These are phyloP conservation scores for Fraxinus albicans DNA, from an alignment of 305 asterid species.

Conservation along the genomic window DNA sequence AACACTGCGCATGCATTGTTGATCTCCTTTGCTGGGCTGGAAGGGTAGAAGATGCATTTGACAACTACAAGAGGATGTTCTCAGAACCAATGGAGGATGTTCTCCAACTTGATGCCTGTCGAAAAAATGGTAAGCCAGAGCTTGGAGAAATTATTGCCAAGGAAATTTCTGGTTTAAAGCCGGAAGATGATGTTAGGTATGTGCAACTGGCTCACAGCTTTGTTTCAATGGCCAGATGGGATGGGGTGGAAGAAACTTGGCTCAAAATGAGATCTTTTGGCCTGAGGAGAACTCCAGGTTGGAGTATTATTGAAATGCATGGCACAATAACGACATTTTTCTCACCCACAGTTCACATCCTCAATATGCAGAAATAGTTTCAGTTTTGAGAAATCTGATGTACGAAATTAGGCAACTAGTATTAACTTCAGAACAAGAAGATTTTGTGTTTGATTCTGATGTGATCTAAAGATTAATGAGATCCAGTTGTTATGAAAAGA, in stretches of 20 bases:
- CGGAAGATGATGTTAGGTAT: constrained; percentile 67
- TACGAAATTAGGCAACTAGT: constrained; percentile 39
- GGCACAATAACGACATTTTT: constrained; percentile 63
- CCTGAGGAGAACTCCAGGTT: constrained; percentile 66
- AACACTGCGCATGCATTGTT: constrained; percentile 70
- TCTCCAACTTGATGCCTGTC: constrained; percentile 68
- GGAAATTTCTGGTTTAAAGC: constrained; percentile 51
- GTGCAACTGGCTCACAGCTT: constrained; percentile 80
- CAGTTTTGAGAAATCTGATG: constrained; percentile 42
- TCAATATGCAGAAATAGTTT: constrained; percentile 44
- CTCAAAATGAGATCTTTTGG: constrained; percentile 75
- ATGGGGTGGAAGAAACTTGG: constrained; percentile 78
- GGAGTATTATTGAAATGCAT: constrained; percentile 77
- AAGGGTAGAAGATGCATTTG: constrained; percentile 63
- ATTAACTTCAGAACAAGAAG: constrained; percentile 27
- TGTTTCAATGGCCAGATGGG: constrained; percentile 74
- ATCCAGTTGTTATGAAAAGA: background rate
- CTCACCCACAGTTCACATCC: constrained; percentile 70
- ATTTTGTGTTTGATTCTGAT: constrained; percentile 23
- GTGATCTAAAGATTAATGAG: constrained; percentile 18
- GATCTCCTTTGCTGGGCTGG: constrained; percentile 90
- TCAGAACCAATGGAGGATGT: constrained; percentile 55
- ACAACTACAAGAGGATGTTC: constrained; percentile 54
- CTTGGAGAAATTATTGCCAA: constrained; percentile 48
- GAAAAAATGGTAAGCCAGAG: constrained; percentile 40